Evolutionary conservation across 305 asterid species (phyloP).

Genomic region (Fraxinus dipetala): DNA sequence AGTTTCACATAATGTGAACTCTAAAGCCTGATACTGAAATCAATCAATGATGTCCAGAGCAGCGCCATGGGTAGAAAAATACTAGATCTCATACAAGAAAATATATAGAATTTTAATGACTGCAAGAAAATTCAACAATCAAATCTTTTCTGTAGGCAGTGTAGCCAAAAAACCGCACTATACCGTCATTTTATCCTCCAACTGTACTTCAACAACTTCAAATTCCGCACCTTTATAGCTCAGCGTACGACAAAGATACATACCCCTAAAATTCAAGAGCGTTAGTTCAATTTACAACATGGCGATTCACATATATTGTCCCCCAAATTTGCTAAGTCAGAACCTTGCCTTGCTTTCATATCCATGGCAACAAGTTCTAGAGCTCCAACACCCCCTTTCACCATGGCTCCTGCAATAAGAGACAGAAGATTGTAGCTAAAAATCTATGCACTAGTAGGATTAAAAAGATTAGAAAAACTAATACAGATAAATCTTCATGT

Average conservation of each 20-base stretch:
- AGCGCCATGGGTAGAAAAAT: not conserved
- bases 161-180: conserved; percentile 10
- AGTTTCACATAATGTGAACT: conserved; percentile 6
- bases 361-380: conserved; percentile 99
- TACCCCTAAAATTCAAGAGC: conserved; percentile 62
- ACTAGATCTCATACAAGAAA: not conserved
- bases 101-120: not conserved
- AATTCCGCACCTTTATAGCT: conserved; percentile 96
- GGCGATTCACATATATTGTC: conserved; percentile 17
- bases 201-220: conserved; percentile 91
- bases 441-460: conserved; percentile 5
- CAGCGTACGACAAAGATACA: conserved; percentile 99
- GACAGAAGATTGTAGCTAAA: conserved; percentile 20
- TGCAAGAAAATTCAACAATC: not conserved
- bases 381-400: conserved; percentile 99
- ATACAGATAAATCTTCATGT: not conserved
- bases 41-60: conserved; percentile 6
- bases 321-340: conserved; percentile 19
- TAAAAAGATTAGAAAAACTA: conserved; percentile 1
- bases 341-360: conserved; percentile 99
- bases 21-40: not conserved
- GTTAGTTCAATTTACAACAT: conserved; percentile 24
- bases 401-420: conserved; percentile 67
- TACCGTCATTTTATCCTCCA: conserved; percentile 86
- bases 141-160: conserved; percentile 26